A percentile compares a stretch with the other conserved stretches of the same genome.
phyloP scores from a whole-genome alignment of 108 stramenopile genomes.

The Skeletonema costatum region DNA sequence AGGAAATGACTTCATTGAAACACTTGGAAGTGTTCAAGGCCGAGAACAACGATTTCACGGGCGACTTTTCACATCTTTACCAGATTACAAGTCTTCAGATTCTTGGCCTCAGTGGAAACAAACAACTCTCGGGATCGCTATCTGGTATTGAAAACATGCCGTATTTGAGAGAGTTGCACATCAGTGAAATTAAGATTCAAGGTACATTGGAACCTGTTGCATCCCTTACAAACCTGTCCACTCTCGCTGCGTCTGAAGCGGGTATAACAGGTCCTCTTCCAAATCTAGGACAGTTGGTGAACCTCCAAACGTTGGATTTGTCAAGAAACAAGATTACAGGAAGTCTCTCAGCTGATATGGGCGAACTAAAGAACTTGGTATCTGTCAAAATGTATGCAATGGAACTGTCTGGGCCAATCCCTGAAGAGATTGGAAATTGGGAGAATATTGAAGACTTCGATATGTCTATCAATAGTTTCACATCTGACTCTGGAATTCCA shows the following conservation, averaged over 20 bases:
- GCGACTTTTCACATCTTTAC: constrained; percentile 13
- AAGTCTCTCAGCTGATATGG: constrained; percentile 15
- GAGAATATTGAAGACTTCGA: constrained; percentile 18
- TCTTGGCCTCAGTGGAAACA: constrained; percentile 48
- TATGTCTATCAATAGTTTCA: constrained; percentile 26
- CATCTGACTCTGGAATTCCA: constrained; percentile 13
- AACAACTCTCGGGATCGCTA: constrained; percentile 9
- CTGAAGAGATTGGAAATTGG: constrained; percentile 13
- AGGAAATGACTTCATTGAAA: constrained; percentile 15
- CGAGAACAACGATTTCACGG: constrained; percentile 47
- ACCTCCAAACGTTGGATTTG: constrained; percentile 18
- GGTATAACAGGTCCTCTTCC: constrained; percentile 12
- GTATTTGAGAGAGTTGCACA: constrained; percentile 28
- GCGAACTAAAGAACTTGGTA: constrained; percentile 3
- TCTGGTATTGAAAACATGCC: constrained; percentile 10
- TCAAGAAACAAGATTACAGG: constrained; percentile 16
- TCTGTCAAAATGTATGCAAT: constrained; percentile 13
- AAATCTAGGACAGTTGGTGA: constrained; percentile 12
- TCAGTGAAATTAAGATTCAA: constrained; percentile 16
- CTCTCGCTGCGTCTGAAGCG: background rate
- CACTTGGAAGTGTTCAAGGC: constrained; percentile 47
- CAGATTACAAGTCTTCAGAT: constrained; percentile 24
- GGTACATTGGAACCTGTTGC: constrained; percentile 25
- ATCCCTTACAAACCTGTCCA: constrained; percentile 6
- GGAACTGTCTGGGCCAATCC: constrained; percentile 4